Conservation (phyloP, 2,329 filamentous ascomycete species). For the Juglanconis juglandina region DNA sequence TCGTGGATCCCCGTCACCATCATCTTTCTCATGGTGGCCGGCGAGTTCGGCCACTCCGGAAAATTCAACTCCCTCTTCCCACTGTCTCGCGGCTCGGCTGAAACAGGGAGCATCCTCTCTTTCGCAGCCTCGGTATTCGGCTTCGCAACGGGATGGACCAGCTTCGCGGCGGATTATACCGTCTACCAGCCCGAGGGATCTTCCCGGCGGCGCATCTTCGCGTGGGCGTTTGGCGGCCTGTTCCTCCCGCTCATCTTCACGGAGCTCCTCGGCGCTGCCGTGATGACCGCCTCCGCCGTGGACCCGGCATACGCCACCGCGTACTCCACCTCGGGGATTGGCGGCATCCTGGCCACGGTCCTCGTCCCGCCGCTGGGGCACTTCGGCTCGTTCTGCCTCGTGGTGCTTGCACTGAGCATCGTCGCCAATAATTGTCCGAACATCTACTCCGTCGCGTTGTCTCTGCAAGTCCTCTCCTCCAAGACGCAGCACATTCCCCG, state of each 20-base stretch:
- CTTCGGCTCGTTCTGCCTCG: conserved; percentile 70
- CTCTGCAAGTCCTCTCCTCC: conserved; percentile 61
- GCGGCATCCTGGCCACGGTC: conserved; percentile 64
- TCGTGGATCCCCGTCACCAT: conserved; percentile 71
- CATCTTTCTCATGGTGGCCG: conserved; percentile 69
- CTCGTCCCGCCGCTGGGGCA: conserved; percentile 60
- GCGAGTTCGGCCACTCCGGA: conserved; percentile 64
- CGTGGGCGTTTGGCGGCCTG: conserved; percentile 66
- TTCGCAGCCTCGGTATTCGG: conserved; percentile 66
- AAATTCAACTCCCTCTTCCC: conserved; percentile 56
- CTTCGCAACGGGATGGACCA: conserved; percentile 70
- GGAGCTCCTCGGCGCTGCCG: conserved; percentile 67
- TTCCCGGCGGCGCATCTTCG: conserved; percentile 60
- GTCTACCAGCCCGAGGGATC: conserved; percentile 69
- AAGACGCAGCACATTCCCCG: conserved; percentile 61
- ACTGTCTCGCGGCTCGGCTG: conserved; percentile 55
- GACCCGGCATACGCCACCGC: conserved; percentile 51
- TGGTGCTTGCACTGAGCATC: conserved; percentile 63
- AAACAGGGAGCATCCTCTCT: conserved; percentile 61
- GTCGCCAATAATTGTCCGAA: conserved; percentile 70
- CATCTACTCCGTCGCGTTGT: conserved; percentile 67
- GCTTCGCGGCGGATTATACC: conserved; percentile 74
- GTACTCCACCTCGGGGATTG: conserved; percentile 43
- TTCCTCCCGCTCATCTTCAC: conserved; percentile 71
- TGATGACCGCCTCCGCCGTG: conserved; percentile 60